Percentiles rank a stretch among this genome's conserved stretches.
These are phyloP conservation scores for Juglanconis oblonga DNA, from an alignment of 2,329 filamentous ascomycete species.

Conservation along the genomic window DNA sequence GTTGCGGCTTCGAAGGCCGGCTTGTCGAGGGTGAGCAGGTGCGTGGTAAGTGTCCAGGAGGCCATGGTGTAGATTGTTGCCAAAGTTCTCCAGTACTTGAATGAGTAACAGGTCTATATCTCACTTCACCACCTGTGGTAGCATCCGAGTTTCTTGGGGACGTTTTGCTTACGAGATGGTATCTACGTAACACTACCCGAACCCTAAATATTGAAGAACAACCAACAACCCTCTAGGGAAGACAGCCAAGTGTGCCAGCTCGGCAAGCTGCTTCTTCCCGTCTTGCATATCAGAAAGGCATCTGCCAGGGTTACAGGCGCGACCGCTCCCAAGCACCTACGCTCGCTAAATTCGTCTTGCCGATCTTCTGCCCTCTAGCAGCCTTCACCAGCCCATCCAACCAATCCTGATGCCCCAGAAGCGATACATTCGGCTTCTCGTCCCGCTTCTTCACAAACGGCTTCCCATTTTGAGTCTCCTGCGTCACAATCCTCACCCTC, in stretches of 20 bases:
- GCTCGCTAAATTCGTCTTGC: conserved; percentile 11
- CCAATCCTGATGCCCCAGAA: conserved; percentile 29
- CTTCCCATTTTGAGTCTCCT: conserved; percentile 29
- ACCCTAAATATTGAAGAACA: neutral
- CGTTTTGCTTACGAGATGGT: neutral
- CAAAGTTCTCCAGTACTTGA: neutral
- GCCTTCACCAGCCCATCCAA: conserved; percentile 23
- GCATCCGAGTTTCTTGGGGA: neutral
- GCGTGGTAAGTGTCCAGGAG: conserved; percentile 47
- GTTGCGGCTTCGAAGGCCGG: conserved; percentile 54
- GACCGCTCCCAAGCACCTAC: conserved; percentile 9
- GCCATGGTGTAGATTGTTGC: neutral
- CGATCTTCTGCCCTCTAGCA: conserved; percentile 3
- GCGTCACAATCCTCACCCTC: conserved; percentile 27
- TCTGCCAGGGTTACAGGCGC: neutral
- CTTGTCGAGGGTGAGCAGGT: conserved; percentile 51
- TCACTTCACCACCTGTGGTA: neutral
- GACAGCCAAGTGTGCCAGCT: too few species aligned
- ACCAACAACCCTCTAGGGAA: too few species aligned
- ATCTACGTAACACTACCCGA: neutral
- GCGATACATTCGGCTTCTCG: conserved; percentile 25
- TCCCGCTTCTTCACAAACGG: conserved; percentile 21
- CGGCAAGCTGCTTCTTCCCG: too few species aligned
- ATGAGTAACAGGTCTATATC: neutral
- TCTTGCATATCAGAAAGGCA: too few species aligned